Percentiles rank a stretch among this genome's conserved stretches.
Conservation (phyloP, 1,139 yeast genomes). For the Suhomyces panamericanus region DNA sequence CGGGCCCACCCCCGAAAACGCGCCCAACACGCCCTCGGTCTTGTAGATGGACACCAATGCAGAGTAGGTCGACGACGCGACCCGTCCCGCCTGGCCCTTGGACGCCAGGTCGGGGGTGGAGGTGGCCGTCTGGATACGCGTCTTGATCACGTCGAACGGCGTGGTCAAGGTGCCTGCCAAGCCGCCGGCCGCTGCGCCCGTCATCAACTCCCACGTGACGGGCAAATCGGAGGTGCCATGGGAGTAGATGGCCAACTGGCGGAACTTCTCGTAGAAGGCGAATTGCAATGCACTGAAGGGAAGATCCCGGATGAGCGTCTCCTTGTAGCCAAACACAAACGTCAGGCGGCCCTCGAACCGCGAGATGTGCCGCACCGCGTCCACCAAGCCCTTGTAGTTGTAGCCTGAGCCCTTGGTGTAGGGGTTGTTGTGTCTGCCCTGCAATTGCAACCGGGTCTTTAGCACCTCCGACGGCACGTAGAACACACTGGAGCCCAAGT, state of each 20-base stretch:
- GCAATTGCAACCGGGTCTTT: conserved; percentile 88
- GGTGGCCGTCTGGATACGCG: conserved; percentile 78
- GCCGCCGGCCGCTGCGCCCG: conserved; percentile 98
- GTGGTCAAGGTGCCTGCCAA: conserved; percentile 83
- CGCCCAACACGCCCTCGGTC: conserved; percentile 74
- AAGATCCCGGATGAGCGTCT: conserved; percentile 84
- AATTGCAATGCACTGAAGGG: conserved; percentile 96
- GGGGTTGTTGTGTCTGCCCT: conserved; percentile 82
- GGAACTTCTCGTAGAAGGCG: conserved; percentile 88
- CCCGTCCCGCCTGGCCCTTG: conserved; percentile 19
- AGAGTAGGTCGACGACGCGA: conserved; percentile 54
- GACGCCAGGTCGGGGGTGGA: background rate
- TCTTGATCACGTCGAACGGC: conserved; percentile 89
- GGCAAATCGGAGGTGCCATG: conserved; percentile 50
- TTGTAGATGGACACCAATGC: conserved; percentile 69
- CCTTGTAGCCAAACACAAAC: conserved; percentile 87
- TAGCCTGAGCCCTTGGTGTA: conserved; percentile 75
- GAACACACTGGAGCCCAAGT: conserved; percentile 82
- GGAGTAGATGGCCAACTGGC: conserved; percentile 57
- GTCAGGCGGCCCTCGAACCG: conserved; percentile 72
- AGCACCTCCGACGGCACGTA: conserved; percentile 98
- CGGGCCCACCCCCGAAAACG: conserved; percentile 95
- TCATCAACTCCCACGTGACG: conserved; percentile 61
- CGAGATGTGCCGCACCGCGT: conserved; percentile 68
- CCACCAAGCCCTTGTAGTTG: conserved; percentile 69